Conservation (phyloP, 2,329 filamentous ascomycete species). For the Neopestalotiopsis clavispora region DNA sequence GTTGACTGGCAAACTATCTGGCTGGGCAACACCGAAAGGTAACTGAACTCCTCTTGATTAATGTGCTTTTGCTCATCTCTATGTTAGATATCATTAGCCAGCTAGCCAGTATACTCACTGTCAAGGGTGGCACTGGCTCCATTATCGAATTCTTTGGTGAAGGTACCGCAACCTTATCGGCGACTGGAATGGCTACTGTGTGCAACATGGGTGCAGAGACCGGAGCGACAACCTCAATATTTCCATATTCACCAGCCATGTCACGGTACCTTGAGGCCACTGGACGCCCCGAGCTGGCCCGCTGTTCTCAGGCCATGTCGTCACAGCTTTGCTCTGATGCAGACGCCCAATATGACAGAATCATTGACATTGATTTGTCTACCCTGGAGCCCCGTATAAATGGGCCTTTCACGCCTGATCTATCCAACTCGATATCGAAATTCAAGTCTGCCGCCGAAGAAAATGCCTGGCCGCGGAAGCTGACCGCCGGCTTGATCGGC, state of each 20-base stretch:
- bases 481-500: constrained; percentile 96
- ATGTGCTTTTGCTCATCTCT: not conserved
- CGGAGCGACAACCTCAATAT: constrained; percentile 92
- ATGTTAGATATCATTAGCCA: constrained; percentile 80
- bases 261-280: constrained; percentile 87
- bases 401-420: constrained; percentile 97
- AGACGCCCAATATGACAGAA: constrained; percentile 91
- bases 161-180: constrained; percentile 86
- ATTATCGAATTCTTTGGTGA: constrained; percentile 94
- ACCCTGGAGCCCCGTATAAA: constrained; percentile 98
- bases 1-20: constrained; percentile 80
- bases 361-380: constrained; percentile 94
- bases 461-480: constrained; percentile 94
- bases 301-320: constrained; percentile 67
- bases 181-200: constrained; percentile 90
- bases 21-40: constrained; percentile 86
- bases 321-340: constrained; percentile 81
- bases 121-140: constrained; percentile 90
- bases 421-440: constrained; percentile 96
- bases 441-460: constrained; percentile 92
- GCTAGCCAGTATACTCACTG: constrained; percentile 87
- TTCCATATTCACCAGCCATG: constrained; percentile 88
- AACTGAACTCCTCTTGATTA: not conserved
- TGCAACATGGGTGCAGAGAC: constrained; percentile 92
- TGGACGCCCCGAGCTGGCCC: constrained; percentile 72